phyloP scores from a whole-genome alignment of 192 early-diverging fungal species.

The Coemansia sp. region DNA sequence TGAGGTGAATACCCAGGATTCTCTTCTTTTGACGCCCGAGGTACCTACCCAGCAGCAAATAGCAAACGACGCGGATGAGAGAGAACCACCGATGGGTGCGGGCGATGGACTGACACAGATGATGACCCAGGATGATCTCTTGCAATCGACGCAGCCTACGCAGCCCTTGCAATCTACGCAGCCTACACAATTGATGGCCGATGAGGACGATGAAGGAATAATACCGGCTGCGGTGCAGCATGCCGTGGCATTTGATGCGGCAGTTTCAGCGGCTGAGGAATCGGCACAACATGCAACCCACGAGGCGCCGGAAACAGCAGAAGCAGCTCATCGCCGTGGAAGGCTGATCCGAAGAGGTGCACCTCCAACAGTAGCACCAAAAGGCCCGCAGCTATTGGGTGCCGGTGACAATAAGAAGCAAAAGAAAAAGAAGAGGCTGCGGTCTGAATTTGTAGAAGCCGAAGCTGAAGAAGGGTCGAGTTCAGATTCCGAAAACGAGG shows the following conservation, averaged over 20 bases:
- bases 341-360: neutral
- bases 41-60: too few species aligned
- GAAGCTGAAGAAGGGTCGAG: conserved; percentile 49
- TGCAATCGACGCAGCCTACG: conserved; percentile 4
- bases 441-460: conserved; percentile 48
- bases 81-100: too few species aligned
- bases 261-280: neutral
- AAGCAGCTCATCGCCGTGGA: neutral
- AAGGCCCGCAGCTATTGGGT: neutral
- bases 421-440: conserved; percentile 1
- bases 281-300: too few species aligned
- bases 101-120: too few species aligned
- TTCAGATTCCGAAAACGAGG: conserved; percentile 28
- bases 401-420: neutral
- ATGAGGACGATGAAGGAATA: neutral
- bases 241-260: conserved; percentile 16
- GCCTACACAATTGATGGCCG: conserved; percentile 13
- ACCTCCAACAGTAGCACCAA: neutral
- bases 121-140: neutral
- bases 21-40: conserved; percentile 41
- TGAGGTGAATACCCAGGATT: conserved; percentile 38
- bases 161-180: conserved; percentile 10
- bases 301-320: neutral
- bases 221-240: conserved; percentile 31
- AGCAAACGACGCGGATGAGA: too few species aligned